Conservation (phyloP, 352 stramenopile genomes). For the Pythium rhizo-oryzae region DNA sequence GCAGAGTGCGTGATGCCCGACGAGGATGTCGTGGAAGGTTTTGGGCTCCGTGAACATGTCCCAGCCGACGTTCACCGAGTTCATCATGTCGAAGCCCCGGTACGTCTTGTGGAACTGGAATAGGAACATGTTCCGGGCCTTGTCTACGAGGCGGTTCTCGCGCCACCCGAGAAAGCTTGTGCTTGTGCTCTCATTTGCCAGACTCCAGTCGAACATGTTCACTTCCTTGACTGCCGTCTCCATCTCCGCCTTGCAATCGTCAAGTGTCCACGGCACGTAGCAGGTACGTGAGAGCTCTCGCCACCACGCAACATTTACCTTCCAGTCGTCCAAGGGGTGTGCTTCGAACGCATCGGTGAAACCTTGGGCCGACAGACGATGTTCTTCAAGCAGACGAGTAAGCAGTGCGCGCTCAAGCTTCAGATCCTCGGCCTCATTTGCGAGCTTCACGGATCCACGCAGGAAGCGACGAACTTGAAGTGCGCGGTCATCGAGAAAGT, state of each 20-base stretch:
- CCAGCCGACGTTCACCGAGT: constrained; percentile 11
- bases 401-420: constrained; percentile 1
- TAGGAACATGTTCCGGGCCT: not conserved
- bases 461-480: not conserved
- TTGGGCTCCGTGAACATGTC: constrained; percentile 4
- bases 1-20: not conserved
- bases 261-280: constrained; percentile 4
- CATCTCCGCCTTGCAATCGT: constrained; percentile 9
- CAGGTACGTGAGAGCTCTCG: not conserved
- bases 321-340: not conserved
- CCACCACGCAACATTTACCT: not conserved
- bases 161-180: constrained; percentile 19
- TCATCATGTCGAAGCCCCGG: not conserved
- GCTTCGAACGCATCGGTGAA: not conserved
- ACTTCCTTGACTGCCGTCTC: constrained; percentile 6
- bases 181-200: not conserved
- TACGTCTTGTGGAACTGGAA: constrained; percentile 18
- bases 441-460: not conserved
- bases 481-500: constrained; percentile 8
- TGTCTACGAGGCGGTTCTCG: not conserved
- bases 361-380: not conserved
- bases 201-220: constrained; percentile 5
- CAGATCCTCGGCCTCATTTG: not conserved
- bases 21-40: not conserved
- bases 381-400: not conserved